Conservation (phyloP, 805 yeast genomes). For the Spathaspora girioi region DNA sequence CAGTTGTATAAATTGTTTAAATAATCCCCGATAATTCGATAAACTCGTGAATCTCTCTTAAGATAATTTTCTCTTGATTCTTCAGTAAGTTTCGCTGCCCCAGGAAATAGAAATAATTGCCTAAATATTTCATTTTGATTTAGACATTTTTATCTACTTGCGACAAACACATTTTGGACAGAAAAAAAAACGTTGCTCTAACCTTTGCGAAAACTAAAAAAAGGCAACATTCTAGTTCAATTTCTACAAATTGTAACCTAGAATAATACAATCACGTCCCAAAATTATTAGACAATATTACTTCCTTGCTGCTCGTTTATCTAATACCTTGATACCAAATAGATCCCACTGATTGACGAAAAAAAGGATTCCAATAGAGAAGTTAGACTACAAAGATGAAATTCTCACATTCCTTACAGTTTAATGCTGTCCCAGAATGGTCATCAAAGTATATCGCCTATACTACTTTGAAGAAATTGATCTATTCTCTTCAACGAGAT, state of each 20-base stretch:
- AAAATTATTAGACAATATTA: no score
- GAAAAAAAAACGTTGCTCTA: neutral
- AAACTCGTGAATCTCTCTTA: neutral
- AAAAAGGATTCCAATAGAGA: neutral
- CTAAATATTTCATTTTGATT: neutral
- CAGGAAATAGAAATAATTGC: neutral
- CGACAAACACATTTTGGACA: neutral
- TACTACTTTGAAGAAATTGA: slow-evolving; percentile 79
- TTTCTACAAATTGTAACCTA: neutral
- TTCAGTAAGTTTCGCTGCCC: no score
- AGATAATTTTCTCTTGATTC: no score
- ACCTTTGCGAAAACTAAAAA: neutral
- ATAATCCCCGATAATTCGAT: neutral
- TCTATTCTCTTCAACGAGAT: slow-evolving; percentile 78
- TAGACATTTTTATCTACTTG: neutral
- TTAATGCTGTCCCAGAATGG: slow-evolving; percentile 99
- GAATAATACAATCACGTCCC: neutral
- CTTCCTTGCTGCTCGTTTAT: neutral
- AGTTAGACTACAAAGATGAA: slow-evolving; percentile 52
- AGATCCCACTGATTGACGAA: neutral
- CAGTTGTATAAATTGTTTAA: neutral
- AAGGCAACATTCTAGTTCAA: neutral
- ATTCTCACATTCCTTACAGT: slow-evolving; percentile 91
- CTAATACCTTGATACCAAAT: neutral
- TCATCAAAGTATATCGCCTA: slow-evolving; percentile 87